Evolutionary conservation across 805 yeast species (phyloP).

Genomic region (Kurtzmaniella cleridarum): DNA sequence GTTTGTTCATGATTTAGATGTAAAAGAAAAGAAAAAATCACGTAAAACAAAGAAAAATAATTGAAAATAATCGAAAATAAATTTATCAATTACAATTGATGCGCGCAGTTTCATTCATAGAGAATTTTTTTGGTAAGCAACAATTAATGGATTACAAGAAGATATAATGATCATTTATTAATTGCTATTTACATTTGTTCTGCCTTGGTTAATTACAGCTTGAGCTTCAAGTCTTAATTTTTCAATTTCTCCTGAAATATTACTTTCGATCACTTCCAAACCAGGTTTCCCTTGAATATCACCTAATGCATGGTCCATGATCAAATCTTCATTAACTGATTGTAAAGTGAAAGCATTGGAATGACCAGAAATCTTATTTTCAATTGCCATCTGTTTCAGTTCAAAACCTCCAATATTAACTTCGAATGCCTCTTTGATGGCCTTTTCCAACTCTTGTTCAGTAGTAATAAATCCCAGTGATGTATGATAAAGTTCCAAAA

Average conservation of each 20-base stretch:
- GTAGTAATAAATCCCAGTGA: constrained; percentile 66
- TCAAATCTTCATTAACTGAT: constrained; percentile 25
- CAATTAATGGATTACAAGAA: too few species aligned
- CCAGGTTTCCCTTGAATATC: constrained; percentile 40
- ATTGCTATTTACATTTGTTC: background rate
- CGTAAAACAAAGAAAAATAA: background rate
- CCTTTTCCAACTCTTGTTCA: constrained; percentile 56
- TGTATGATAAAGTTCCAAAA: constrained; percentile 69
- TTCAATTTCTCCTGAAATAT: constrained; percentile 36
- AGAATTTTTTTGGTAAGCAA: background rate
- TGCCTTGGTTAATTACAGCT: constrained; percentile 18
- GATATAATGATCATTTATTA: too few species aligned
- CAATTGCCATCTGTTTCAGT: constrained; percentile 25
- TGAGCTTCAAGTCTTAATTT: constrained; percentile 32
- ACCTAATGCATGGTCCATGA: constrained; percentile 34
- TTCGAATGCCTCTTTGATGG: constrained; percentile 55
- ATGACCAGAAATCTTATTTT: constrained; percentile 29
- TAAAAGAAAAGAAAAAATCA: background rate
- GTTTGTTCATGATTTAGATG: background rate
- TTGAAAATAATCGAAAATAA: too few species aligned
- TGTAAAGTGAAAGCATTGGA: constrained; percentile 23
- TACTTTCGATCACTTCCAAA: constrained; percentile 30
- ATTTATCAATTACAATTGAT: too few species aligned
- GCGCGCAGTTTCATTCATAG: constrained; percentile 7
- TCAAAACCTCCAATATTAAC: constrained; percentile 31